These are phyloP conservation scores for Eucalyptus paniculata DNA, from an alignment of 345 rosid genomes.

Conservation along the genomic window DNA sequence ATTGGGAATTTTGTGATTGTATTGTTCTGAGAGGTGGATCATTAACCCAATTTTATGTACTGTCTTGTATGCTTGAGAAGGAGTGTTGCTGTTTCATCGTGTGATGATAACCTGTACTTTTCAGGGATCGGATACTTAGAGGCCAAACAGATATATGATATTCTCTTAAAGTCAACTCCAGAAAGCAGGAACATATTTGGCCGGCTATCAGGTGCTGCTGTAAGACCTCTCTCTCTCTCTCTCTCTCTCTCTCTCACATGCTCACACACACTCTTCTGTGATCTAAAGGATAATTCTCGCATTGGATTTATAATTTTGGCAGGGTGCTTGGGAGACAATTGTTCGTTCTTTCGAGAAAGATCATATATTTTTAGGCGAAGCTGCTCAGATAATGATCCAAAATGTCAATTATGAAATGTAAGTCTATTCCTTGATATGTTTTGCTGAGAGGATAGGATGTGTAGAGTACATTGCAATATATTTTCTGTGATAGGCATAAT, in stretches of 20 bases:
- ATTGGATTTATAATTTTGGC: not conserved
- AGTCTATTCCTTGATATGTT: conserved; percentile 5
- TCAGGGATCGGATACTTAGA: conserved; percentile 77
- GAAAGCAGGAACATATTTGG: conserved; percentile 92
- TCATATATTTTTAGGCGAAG: conserved; percentile 85
- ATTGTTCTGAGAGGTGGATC: not conserved
- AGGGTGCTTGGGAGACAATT: conserved; percentile 94
- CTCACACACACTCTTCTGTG: not conserved
- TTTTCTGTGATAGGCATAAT: not conserved
- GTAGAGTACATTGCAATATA: not conserved
- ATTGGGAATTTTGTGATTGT: not conserved
- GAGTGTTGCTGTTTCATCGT: not conserved
- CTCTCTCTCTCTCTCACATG: too few relatives aligned
- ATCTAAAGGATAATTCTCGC: not conserved
- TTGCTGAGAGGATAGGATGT: not conserved
- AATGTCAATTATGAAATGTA: conserved; percentile 96
- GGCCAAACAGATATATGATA: conserved; percentile 67
- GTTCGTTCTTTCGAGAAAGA: conserved; percentile 77
- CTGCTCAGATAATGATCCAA: conserved; percentile 82
- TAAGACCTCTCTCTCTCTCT: conserved; percentile 20
- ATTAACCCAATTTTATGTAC: not conserved
- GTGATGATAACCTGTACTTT: conserved; percentile 1
- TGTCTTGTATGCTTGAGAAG: not conserved
- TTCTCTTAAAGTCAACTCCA: conserved; percentile 60
- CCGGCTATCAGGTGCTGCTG: conserved; percentile 87